Base-by-base conservation (phyloP, 371 early-diverging fungal species). In the Mucor circinelloides region DNA sequence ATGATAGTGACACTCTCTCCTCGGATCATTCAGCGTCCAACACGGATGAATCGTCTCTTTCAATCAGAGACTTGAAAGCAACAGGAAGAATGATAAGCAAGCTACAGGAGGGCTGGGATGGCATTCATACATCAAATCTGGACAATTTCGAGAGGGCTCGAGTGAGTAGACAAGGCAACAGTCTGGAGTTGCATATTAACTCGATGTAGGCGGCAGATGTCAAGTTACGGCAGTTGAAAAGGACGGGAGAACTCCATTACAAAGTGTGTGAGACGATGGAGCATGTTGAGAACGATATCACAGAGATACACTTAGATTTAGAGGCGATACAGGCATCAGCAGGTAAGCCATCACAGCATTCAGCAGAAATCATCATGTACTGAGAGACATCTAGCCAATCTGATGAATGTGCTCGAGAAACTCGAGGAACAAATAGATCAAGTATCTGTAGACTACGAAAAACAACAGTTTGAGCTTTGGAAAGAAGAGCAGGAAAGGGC, bases 381-480 rank as follows among this genome's bases (percentile, higher is more conserved):
- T 28, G 19, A 50, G 50, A 8, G 13, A 21, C 8, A 13, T 46
- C 0, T 57, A 78, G 78, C 10, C 1, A 67, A 67, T 30, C 21
- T 81, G 13, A 66, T 69, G 44, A 42, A 56, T 27, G 57, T 27
- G 21, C 54, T 77, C 3, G 15, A 30, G n/a, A 54, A 59, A n/a
- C 25, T 77, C 6, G 77, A 77, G 46, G 58, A 62, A 19, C 27
- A 71, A 25, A 79, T 83, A 1, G 73, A 79, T 32, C 56, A 63
- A 7, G 70, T 63, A 0, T 70, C 74, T 2, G 38, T 61, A 15
- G 71, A 70, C 15, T 42, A 72, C 13, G 75, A 81, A 36, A 44
- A 64, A 25, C 34, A 44, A 2, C 64, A 74, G 25, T 83, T 80
- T 63, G 77, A 80, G 40, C 50, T 57, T 52, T 83, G 83, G 83